Evolutionary conservation across 2,329 filamentous ascomycete species (phyloP).

Genomic region (Elsinoe fawcettii): DNA sequence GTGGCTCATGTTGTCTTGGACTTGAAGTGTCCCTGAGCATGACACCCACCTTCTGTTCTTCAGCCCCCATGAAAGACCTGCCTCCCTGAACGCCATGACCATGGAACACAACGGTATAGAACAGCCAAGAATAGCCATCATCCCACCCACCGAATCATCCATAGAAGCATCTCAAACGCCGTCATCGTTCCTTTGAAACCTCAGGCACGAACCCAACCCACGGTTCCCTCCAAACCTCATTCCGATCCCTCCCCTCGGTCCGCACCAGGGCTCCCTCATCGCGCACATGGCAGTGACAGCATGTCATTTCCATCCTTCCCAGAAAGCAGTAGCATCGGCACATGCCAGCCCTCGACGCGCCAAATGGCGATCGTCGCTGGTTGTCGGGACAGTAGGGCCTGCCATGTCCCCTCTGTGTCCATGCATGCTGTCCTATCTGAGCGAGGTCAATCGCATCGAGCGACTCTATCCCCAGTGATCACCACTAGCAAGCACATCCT

Average conservation of each 20-base stretch:
- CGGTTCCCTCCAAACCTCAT: background rate
- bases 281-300: conserved; percentile 1
- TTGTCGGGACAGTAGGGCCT: background rate
- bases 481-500: background rate
- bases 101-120: no score
- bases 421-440: background rate
- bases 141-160: background rate
- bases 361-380: conserved; percentile 8
- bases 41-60: background rate
- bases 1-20: no score
- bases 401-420: no score
- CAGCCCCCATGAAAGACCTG: background rate
- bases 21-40: no score
- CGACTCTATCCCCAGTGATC: background rate
- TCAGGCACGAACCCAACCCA: background rate
- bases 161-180: conserved; percentile 1
- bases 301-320: background rate
- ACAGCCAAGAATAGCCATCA: background rate
- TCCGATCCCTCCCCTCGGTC: background rate
- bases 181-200: background rate
- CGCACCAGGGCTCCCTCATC: background rate
- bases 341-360: background rate
- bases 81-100: background rate
- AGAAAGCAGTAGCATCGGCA: background rate
- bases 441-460: background rate